Base-by-base conservation (phyloP, 2,329 filamentous ascomycete species). In the Aureobasidium sp. region DNA sequence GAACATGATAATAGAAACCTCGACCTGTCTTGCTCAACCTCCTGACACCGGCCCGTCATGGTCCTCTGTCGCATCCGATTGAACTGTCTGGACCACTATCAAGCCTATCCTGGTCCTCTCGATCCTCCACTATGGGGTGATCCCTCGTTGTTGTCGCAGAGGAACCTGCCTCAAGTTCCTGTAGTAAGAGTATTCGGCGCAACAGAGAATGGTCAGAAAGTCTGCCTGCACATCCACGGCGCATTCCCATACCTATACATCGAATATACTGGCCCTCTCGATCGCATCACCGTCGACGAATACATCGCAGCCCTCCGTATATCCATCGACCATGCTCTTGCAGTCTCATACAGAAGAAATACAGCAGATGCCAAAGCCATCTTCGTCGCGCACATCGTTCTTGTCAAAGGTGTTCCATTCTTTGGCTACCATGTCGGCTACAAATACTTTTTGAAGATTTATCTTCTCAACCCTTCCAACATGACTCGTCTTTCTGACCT, bases 391-490 rank as follows among this genome's bases (percentile, higher is more conserved):
- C 92, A 97, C 71, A 94, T 99, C 74, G 95, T 93, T 9, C 84
- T 98, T 8, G 92, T 97, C 69, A 98, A 99, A 77, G 96, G 94
- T 4, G 86, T 97, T 25, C 96, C 97, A 0, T 99, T 98, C 81
- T 99, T 97, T 76, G 97, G 96, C 23, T 98, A 96, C 75, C 88
- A 97, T 78, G 94, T 98, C 60, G 96, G 97, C 64, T 97, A 97
- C 78, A 90, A 88, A 50, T 93, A 92, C 78, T 99, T 93, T 74
- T 88, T 98, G 73, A 99, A 99, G 78, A 92, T 99, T 66, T 98
- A 99, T 77, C 87, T 98, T 80, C 87, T 97, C 71, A 97, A 97
- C 72, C 96, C 96, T 0, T 78, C 90, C 50, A 88, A 95, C 68
- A 97, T 96, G 88, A 94, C 91, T n/a, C 89, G 95, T 38, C 84